Base-by-base conservation (phyloP, 2,329 filamentous ascomycete genomes). In the Neofusicoccum ribis region DNA sequence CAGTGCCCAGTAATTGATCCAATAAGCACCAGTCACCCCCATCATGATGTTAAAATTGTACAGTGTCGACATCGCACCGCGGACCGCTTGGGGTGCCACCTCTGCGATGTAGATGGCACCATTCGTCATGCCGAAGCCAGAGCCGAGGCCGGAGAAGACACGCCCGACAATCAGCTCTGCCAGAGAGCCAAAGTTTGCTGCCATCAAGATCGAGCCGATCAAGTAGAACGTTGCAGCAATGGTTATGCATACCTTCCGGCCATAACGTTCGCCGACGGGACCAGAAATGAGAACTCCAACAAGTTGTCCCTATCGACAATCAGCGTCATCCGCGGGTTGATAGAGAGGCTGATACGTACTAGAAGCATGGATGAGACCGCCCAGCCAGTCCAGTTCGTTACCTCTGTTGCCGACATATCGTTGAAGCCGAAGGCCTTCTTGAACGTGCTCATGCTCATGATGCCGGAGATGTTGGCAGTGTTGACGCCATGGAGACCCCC, bases 321-420 rank as follows among this genome's bases (percentile, higher is more conserved):
- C 2, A 39, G 34, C 39, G 9, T 7, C n/a, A 56, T 41, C 1
- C 20, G 6, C 31, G 17, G 23, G 3, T 23, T 41, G 34, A 3
- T 12, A 41, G 17, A 39, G 12, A 23, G 5, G 3, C 15, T 15
- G 12, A 6, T 39, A 43, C 51, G 15, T 12, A 56, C 51, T n/a
- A 56, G 31, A 41, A 56, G 51, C 51, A 56, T 56, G 7, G 51
- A 56, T 12, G 51, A 56, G 12, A 56, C 51, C 12, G 51, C 51
- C 51, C 51, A 56, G 14, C 51, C 51, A 14, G 17, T 39, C 34
- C 51, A 43, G 14, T 41, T 27, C 12, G 51, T 43, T 11, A 41
- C 37, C n/a, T 39, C 17, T 9, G n/a, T 8, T 7, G 51, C 20
- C 8, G 51, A 31, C 34, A 56, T 39, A 5, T 23, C 4, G 7